Evolutionary conservation across 768 basidiomycete species (phyloP).

Genomic region (Botryobasidium botryosum): DNA sequence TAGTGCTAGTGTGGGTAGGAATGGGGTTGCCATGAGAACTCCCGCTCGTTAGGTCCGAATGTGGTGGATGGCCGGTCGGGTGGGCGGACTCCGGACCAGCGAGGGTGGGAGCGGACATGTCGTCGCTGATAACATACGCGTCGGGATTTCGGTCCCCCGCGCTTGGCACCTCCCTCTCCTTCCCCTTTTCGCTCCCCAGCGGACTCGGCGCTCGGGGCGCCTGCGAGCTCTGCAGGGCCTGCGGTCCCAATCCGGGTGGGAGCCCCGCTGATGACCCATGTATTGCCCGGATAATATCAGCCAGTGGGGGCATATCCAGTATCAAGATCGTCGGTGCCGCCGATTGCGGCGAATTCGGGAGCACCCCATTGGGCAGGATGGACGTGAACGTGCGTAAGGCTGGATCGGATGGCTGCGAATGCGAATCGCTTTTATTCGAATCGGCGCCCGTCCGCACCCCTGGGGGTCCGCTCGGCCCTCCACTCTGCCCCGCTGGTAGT

Average conservation of each 20-base stretch:
- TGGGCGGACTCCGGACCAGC: neutral
- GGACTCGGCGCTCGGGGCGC: slow-evolving; percentile 2
- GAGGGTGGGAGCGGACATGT: neutral
- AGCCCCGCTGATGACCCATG: slow-evolving; percentile 38
- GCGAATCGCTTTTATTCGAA: no score
- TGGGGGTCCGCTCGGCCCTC: slow-evolving; percentile 9
- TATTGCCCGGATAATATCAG: slow-evolving; percentile 60
- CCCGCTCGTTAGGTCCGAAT: slow-evolving; percentile 4
- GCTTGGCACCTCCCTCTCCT: slow-evolving; percentile 10
- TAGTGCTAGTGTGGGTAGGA: neutral
- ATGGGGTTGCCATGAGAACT: neutral
- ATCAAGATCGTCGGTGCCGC: slow-evolving; percentile 54
- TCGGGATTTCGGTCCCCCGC: neutral
- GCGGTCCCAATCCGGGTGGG: neutral
- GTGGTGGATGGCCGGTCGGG: slow-evolving; percentile 4
- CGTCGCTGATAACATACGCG: neutral
- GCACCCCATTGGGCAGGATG: no score
- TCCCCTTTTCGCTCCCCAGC: neutral
- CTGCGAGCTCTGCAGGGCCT: neutral
- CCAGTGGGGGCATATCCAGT: slow-evolving; percentile 66
- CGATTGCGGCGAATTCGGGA: neutral
- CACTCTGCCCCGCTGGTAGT: slow-evolving; percentile 22
- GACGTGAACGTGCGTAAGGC: no score
- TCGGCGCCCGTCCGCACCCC: slow-evolving; percentile 3
- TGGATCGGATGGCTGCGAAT: no score